These are phyloP conservation scores for Pyrenophora graminea DNA, from an alignment of 2,329 filamentous ascomycete species.

Conservation along the genomic window DNA sequence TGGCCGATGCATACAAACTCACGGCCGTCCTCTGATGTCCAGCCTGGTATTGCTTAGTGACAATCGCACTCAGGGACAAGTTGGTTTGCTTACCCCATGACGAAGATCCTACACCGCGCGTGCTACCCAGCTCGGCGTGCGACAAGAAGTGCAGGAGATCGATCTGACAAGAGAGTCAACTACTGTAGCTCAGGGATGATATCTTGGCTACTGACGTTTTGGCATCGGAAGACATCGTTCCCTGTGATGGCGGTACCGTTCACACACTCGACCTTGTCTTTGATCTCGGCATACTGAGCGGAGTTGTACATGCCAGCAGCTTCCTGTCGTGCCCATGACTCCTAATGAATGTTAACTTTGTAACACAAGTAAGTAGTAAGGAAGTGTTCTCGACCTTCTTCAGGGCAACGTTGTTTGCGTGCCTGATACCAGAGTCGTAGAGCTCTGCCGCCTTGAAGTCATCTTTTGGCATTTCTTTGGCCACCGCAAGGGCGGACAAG, in stretches of 20 bases:
- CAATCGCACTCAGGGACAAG: neutral
- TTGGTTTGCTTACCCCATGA: constrained; percentile 50
- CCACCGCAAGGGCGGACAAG: constrained; percentile 40
- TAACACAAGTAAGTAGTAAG: neutral
- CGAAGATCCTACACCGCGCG: constrained; percentile 49
- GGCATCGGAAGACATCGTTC: constrained; percentile 46
- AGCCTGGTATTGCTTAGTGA: constrained; percentile 38
- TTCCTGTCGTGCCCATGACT: constrained; percentile 43
- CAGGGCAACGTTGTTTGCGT: constrained; percentile 43
- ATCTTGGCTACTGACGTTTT: constrained; percentile 7
- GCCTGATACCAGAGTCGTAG: constrained; percentile 48
- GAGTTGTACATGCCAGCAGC: constrained; percentile 42
- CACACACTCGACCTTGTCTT: constrained; percentile 39
- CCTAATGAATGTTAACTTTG: constrained; percentile 36
- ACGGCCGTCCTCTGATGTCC: constrained; percentile 57
- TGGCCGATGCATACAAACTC: constrained; percentile 62
- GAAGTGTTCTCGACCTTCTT: constrained; percentile 31
- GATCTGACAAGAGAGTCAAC: constrained; percentile 39
- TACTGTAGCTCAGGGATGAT: too few species aligned
- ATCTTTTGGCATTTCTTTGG: constrained; percentile 44
- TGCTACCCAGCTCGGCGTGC: constrained; percentile 59
- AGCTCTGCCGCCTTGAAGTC: constrained; percentile 40
- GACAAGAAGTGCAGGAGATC: constrained; percentile 62
- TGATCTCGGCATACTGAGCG: constrained; percentile 41
- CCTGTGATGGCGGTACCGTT: constrained; percentile 45